Evolutionary conservation across 2,329 filamentous ascomycete species (phyloP), one percentile per base, ranked within the genome.

Genomic region (Trichoderma aggressivum): DNA sequence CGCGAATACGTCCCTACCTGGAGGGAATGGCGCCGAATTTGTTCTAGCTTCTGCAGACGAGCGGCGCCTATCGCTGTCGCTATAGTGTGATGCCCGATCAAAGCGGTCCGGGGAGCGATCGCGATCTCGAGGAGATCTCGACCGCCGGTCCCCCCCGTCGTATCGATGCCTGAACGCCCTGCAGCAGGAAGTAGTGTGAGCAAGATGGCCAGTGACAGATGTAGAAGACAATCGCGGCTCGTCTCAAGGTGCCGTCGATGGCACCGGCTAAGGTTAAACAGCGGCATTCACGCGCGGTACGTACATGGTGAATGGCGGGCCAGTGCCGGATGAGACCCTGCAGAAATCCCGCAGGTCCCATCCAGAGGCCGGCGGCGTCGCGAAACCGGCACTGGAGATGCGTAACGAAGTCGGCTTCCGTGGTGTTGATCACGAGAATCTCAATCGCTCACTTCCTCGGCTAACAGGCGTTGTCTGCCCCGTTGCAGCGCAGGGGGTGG

Each of bases 31-130:
- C 32, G 87, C 85, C 70, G 85, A 84, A 76, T 88, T 90, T 36
- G 84, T 80, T 72, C 88, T 84, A 61, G 82, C 84, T 76, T 90
- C 89, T 67, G 85, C 84, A 2, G 86, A 88, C n/a, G 90, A 90
- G 64, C 91, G 88, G 70, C 93, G 88, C 73, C 91, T 87, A 78
- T 94, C 92, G 74, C 86, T 85, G 76, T 93, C 87, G 75, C 84
- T 82, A 74, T 88, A 89, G 74, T 87, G 84, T 10, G 85, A 84
- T 26, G 79, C 81, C 70, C 87, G 83, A 73, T 89, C 86, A 72
- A 86, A 93, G 72, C 90, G 87, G 75, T 89, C 89, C 63, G 91
- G 90, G 30, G 91, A 93, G 75, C 92, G 87, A 77, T 93, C 91
- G 75, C 92, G 87, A 77, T 93, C 91, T 77, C 91, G 86, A 73